Conservation (phyloP, 257 asterid genomes). For the Handroanthus guayacan region DNA sequence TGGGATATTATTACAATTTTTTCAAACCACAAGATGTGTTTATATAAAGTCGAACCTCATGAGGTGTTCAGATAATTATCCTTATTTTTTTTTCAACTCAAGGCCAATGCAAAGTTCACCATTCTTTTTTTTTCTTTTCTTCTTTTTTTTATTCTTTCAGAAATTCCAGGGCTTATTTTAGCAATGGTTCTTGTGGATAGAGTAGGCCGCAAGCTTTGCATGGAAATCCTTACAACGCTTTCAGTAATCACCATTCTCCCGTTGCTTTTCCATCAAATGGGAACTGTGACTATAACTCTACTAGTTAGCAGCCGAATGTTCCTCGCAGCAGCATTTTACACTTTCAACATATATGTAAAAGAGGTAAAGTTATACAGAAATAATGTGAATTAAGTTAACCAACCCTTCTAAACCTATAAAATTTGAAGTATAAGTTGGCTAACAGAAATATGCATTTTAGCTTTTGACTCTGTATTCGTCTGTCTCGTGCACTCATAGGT, state of each 20-base stretch:
- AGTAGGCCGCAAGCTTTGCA: slow-evolving; percentile 45
- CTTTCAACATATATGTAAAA: slow-evolving; percentile 36
- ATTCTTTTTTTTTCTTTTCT: too few relatives aligned
- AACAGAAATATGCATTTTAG: too few relatives aligned
- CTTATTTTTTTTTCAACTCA: not conserved
- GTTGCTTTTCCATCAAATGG: slow-evolving; percentile 39
- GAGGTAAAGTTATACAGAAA: slow-evolving; percentile 30
- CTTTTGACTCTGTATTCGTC: not conserved
- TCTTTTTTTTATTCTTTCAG: slow-evolving; percentile 16
- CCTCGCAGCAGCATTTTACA: slow-evolving; percentile 40
- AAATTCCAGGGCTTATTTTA: slow-evolving; percentile 45
- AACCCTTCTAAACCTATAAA: too few relatives aligned
- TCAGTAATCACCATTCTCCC: slow-evolving; percentile 41
- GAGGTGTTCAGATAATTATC: too few relatives aligned
- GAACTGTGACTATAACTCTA: slow-evolving; percentile 32
- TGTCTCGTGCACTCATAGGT: slow-evolving; percentile 17
- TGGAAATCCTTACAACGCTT: slow-evolving; percentile 36
- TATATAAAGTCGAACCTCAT: too few relatives aligned
- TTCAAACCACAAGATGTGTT: too few relatives aligned
- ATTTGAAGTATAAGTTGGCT: too few relatives aligned
- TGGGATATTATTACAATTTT: too few relatives aligned
- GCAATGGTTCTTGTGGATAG: slow-evolving; percentile 44
- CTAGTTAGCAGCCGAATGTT: slow-evolving; percentile 45
- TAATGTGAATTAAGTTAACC: not conserved
- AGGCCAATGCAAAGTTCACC: not conserved